Conservation (phyloP, 306 rosid species). For the Oxytropis ochrocephala region DNA sequence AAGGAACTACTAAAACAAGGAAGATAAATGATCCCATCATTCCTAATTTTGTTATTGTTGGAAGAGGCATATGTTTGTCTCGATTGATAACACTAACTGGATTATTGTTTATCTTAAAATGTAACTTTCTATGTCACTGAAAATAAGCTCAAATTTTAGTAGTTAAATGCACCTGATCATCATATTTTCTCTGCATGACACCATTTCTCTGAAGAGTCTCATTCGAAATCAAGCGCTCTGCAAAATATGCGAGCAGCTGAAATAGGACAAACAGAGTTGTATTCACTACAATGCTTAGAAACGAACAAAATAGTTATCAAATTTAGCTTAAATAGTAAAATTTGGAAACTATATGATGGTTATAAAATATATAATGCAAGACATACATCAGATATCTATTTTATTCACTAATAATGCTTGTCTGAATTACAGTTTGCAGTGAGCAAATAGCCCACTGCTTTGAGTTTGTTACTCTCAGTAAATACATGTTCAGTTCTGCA, state of each 20-base stretch:
- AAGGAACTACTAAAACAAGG: not conserved
- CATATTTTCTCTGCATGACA: constrained; percentile 59
- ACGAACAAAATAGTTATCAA: constrained; percentile 19
- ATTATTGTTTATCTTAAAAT: not conserved
- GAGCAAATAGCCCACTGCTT: not conserved
- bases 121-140: not conserved
- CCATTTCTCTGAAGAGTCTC: constrained; percentile 64
- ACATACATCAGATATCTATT: constrained; percentile 1
- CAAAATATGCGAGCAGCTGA: constrained; percentile 70
- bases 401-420: not conserved
- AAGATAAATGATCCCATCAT: constrained; percentile 8
- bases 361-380: not conserved
- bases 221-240: constrained; percentile 64
- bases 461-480: not conserved
- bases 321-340: not conserved
- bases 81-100: not conserved
- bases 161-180: constrained; percentile 53
- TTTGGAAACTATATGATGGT: not conserved
- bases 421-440: not conserved
- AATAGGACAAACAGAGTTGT: constrained; percentile 23
- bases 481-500: not conserved
- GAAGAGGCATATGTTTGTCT: not conserved
- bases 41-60: not conserved
- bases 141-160: constrained; percentile 11
- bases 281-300: constrained; percentile 14